Base-by-base conservation (phyloP, 2,329 filamentous ascomycete species). In the Amauroascus niger region DNA sequence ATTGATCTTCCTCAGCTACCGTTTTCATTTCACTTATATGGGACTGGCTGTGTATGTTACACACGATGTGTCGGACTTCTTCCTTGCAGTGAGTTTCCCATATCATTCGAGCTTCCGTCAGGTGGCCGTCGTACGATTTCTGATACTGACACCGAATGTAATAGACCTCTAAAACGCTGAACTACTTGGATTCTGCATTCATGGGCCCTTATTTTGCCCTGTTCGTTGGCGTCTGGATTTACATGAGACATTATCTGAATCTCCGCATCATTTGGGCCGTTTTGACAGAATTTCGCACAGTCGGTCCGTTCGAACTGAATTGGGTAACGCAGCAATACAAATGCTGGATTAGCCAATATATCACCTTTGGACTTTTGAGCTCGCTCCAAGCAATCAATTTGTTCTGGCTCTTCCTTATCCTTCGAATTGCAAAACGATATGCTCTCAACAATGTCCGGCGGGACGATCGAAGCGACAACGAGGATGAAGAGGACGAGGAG, bases 1-100 rank as follows among this genome's bases (percentile, higher is more conserved):
- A 18, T 78, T 97, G 62, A 95, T 97, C 61, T 84, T 73, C 55
- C 74, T 91, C 65, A 93, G 87, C 74, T 97, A 96, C 73, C 83
- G 88, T 57, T 97, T 95, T 76, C 90, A 97, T 72, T 97, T 96
- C 70, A 94, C 89, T 18, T 91, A 95, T 71, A 94, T 97, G 68
- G 90, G 90, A 24, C 73, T 96, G 53, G 87, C 88, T 18, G 88
- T 97, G 32, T 97, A 95, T 71, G 88, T 93, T 58, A 95, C 90
- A 8, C 88, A 95, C 70, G 90, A 97, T 66, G 87, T 96, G 58
- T 89, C 84, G 56, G 90, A 96, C 69, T 95, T 96, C 73, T 96
- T 96, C 80, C 79, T 96, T 43, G 90, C 91, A 35, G 87, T 90
- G 80, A 72, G 84, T 69, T 8, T n/a, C 11, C 39, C 9, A 28